Base-by-base conservation (phyloP, 2,329 filamentous ascomycete species). In the Colletotrichum phormii region DNA sequence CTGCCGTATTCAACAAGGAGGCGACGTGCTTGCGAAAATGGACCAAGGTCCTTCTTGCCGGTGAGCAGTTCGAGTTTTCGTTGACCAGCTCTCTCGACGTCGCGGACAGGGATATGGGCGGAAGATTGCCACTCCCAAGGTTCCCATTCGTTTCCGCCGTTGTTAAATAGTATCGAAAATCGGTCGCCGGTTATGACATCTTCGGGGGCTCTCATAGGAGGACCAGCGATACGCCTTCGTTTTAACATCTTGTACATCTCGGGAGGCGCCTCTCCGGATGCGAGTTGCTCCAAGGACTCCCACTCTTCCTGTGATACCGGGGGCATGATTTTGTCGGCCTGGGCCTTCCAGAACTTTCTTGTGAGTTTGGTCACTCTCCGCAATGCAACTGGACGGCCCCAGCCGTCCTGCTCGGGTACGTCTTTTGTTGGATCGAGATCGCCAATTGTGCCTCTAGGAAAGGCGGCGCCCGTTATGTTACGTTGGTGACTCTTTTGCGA, bases 261-360 rank as follows among this genome's bases (percentile, higher is more conserved):
- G 60, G 77, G 76, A 2, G 77, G 78, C 11, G 84, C 83, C 31
- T 80, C 80, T 1, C 86, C 89, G 8, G 76, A 74, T 3, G 84
- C 84, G 46, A 92, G 75, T 29, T 80, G 79, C n/a, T 80, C 80
- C n/a, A 92, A 79, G 15, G 85, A 77, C 15, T 91, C 83, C 89
- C 89, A 92, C 77, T 92, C 89, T 22, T 82, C 81, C 33, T 78
- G 80, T 7, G 84, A 84, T 18, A 92, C 71, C 0, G 90, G 90
- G n/a, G 89, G 88, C 76, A 89, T 81, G 7, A 90, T 74, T 71
- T 86, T 88, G 13, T 84, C 78, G 0, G 86, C 80, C 18, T 83
- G 77, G 4, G 69, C 69, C 49, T 80, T 84, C 87, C 88, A 92
- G 81, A 86, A 88, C 26, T 80, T 82, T 33, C 82, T 85, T 59